Evolutionary conservation across 176 grass and related monocot species (phyloP), one percentile per base, ranked within the genome.

Genomic region (Aegilops longissima): DNA sequence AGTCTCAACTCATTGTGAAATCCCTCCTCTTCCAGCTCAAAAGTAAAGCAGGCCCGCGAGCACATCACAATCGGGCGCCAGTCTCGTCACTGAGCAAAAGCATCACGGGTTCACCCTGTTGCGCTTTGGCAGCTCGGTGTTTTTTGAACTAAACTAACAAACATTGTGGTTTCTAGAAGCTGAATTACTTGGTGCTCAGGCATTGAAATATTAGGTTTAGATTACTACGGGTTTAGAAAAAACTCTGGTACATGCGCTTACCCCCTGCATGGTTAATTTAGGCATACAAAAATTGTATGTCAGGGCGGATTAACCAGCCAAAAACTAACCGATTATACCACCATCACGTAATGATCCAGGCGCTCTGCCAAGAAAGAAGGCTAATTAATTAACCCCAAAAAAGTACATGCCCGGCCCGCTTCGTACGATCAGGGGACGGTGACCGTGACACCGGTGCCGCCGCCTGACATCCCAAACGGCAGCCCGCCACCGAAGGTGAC

Each of bases 361-460:
- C 31, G 39, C 58, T 21, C 20, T 51, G 67, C 54, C 76, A 21
- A 77, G 16, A 74, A 54, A 27, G n/a, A 56, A 80, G 66, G 77
- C 59, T 58, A 75, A 36, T 69, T 59, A 11, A 72, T 83, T 27
- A 11, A 59, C 21, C 44, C 14, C 5, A 63, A 14, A n/a, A 16
- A 3, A 13, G 10, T 2, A 12, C 44, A 24, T 65, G 9, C 3
- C 56, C 23, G 20, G n/a, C 16, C 79, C 35, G 69, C 38, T 33
- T 66, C 24, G 70, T 12, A n/a, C 24, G 29, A 45, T 91, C 86
- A 91, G 6, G 90, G 90, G 63, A 91, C 82, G 71, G 82, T 78
- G 82, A 88, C 64, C 5, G 90, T 91, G 77, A 88, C 86, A 6
- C 5, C 90, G 31, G 51, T 82, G 31, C 90, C 90, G 4, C 30